These are phyloP conservation scores for Penicillium samsonianum DNA, from an alignment of 495 filamentous ascomycete species.

Conservation along the genomic window DNA sequence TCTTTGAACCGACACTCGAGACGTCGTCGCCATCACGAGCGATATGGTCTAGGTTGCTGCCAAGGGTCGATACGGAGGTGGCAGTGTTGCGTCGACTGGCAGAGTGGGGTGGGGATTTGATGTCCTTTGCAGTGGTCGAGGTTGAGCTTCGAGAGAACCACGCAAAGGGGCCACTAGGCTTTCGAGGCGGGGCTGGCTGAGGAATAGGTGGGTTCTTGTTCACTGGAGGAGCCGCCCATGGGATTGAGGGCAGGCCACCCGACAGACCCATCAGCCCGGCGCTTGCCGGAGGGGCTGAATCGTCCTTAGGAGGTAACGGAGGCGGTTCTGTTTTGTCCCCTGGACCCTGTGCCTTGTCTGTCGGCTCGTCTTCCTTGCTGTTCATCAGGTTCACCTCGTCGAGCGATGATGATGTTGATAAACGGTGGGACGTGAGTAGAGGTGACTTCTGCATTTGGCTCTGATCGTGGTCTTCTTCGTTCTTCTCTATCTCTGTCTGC, in stretches of 20 bases:
- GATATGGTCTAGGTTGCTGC: constrained; percentile 73
- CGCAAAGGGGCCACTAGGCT: constrained; percentile 77
- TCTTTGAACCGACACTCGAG: constrained; percentile 43
- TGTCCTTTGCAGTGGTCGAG: constrained; percentile 54
- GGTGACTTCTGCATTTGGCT: constrained; percentile 52
- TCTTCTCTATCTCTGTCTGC: constrained; percentile 20
- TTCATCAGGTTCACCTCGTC: constrained; percentile 72
- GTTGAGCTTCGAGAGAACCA: constrained; percentile 80
- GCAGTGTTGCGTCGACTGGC: constrained; percentile 66
- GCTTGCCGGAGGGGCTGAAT: constrained; percentile 37
- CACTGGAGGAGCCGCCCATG: constrained; percentile 48
- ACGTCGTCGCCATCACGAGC: constrained; percentile 62
- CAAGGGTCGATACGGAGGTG: constrained; percentile 71
- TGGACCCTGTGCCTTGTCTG: constrained; percentile 23
- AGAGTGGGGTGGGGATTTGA: constrained; percentile 50
- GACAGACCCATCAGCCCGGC: constrained; percentile 53
- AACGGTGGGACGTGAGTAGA: constrained; percentile 59
- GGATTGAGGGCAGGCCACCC: constrained; percentile 51
- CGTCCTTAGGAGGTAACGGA: constrained; percentile 53
- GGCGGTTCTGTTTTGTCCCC: constrained; percentile 45
- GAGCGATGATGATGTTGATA: constrained; percentile 61
- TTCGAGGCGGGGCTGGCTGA: constrained; percentile 55
- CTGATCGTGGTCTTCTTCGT: constrained; percentile 38
- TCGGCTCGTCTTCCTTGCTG: constrained; percentile 44
- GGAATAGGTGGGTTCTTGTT: constrained; percentile 43